Conservation (phyloP, 2,329 filamentous ascomycete species). For the Aureobasidium sp. region DNA sequence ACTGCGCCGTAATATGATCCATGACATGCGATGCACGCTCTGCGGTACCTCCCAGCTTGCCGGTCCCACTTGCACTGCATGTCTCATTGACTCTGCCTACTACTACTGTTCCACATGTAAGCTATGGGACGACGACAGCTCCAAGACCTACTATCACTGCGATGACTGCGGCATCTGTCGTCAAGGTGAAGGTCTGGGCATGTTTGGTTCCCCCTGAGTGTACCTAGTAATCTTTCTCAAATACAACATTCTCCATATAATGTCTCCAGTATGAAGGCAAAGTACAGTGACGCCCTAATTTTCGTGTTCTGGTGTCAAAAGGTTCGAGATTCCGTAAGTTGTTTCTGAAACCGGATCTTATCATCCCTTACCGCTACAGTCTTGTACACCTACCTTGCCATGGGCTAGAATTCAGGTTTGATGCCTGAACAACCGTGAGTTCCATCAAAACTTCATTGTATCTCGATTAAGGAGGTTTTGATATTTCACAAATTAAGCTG, state of each 20-base stretch:
- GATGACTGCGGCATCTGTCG: constrained; percentile 92
- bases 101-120: constrained; percentile 96
- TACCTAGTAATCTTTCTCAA: no score
- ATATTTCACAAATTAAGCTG: neutral
- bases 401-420: no score
- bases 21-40: constrained; percentile 96
- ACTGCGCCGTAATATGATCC: constrained; percentile 73
- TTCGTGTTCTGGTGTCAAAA: no score
- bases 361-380: no score
- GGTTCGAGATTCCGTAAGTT: no score
- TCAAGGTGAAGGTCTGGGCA: constrained; percentile 74
- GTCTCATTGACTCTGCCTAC: constrained; percentile 69
- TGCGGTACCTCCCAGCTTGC: constrained; percentile 80
- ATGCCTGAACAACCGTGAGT: neutral
- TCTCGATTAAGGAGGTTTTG: neutral
- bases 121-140: constrained; percentile 88
- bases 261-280: no score
- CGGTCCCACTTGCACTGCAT: constrained; percentile 67
- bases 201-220: no score
- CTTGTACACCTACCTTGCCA: no score
- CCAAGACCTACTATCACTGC: constrained; percentile 92
- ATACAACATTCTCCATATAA: no score
- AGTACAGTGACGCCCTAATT: no score
- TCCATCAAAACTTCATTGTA: neutral
- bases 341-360: no score